phyloP scores from a whole-genome alignment of 1,284 basidiomycete species.

The Pisolithus thermaeus region DNA sequence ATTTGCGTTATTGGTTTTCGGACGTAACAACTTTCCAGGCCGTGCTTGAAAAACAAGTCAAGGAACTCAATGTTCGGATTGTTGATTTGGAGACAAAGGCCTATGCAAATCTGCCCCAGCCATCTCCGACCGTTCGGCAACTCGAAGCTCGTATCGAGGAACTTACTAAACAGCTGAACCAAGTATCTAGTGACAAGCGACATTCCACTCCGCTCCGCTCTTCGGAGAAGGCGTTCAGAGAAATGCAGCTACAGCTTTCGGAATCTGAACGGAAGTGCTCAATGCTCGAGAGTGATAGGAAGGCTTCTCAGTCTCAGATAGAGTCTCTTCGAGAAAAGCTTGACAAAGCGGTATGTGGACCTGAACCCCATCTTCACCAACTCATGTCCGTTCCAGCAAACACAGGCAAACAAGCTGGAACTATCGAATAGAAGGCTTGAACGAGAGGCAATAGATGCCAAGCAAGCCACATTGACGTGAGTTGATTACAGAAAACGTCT shows the following conservation, averaged over 20 bases:
- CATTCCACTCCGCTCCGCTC: constrained; percentile 44
- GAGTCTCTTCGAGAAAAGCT: constrained; percentile 49
- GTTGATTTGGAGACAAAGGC: constrained; percentile 79
- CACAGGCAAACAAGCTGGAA: constrained; percentile 59
- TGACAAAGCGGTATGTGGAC: constrained; percentile 49
- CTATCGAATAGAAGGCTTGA: constrained; percentile 70
- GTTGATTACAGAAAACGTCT: constrained; percentile 18
- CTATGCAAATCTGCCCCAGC: constrained; percentile 58
- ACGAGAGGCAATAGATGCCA: constrained; percentile 67
- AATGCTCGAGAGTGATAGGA: constrained; percentile 62
- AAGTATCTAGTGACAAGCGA: constrained; percentile 43
- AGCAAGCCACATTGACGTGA: constrained; percentile 64
- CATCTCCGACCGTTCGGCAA: constrained; percentile 48
- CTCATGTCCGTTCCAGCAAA: constrained; percentile 49
- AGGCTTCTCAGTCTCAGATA: constrained; percentile 53
- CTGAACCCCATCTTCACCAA: background rate
- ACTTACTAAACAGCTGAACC: constrained; percentile 55
- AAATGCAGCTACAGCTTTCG: constrained; percentile 46
- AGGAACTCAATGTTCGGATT: constrained; percentile 74
- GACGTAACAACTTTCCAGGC: constrained; percentile 42
- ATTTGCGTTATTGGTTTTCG: constrained; percentile 1
- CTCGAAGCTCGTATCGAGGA: constrained; percentile 69
- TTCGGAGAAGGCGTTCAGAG: constrained; percentile 48
- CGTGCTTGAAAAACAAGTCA: constrained; percentile 75
- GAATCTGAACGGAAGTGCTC: constrained; percentile 57